These are phyloP conservation scores for Stephanodiscus minutulus DNA, from an alignment of 108 stramenopile genomes.

Conservation along the genomic window DNA sequence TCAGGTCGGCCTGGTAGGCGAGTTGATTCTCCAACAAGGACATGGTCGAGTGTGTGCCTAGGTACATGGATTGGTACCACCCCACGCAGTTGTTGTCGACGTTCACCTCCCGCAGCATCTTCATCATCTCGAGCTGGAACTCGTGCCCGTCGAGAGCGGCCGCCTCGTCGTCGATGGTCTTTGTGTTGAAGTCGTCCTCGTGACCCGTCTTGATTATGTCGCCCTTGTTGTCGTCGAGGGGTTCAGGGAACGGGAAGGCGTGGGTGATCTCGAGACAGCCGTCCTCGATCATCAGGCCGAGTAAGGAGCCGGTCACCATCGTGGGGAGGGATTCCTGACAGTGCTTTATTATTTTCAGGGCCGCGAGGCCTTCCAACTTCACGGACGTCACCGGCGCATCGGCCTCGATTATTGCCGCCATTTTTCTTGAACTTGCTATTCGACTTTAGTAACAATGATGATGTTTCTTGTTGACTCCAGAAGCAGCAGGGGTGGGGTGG, in stretches of 20 bases:
- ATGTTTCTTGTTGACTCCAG: background rate
- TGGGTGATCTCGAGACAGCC: slow-evolving; percentile 92
- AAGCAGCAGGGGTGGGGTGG: background rate
- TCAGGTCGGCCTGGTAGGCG: slow-evolving; percentile 92
- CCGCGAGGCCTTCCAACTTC: slow-evolving; percentile 84
- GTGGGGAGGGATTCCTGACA: slow-evolving; percentile 93
- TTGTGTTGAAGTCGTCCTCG: slow-evolving; percentile 69
- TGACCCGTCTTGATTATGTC: slow-evolving; percentile 46
- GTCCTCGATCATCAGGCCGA: slow-evolving; percentile 85
- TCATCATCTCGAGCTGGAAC: slow-evolving; percentile 98
- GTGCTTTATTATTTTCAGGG: slow-evolving; percentile 98
- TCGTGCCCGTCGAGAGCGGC: slow-evolving; percentile 78
- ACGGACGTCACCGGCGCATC: slow-evolving; percentile 70
- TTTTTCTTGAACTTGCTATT: slow-evolving; percentile 18
- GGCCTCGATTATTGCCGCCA: slow-evolving; percentile 78
- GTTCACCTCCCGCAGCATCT: slow-evolving; percentile 97
- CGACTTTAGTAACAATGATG: background rate
- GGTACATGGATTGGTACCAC: slow-evolving; percentile 98
- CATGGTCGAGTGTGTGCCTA: slow-evolving; percentile 92
- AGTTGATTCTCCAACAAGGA: slow-evolving; percentile 91
- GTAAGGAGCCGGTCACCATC: slow-evolving; percentile 94
- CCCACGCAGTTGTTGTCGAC: slow-evolving; percentile 99
- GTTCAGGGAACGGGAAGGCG: slow-evolving; percentile 87
- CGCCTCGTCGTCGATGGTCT: slow-evolving; percentile 57
- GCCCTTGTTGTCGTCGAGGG: slow-evolving; percentile 52